phyloP scores from a whole-genome alignment of 306 rosid species.

The Prinsepia uniflora region DNA sequence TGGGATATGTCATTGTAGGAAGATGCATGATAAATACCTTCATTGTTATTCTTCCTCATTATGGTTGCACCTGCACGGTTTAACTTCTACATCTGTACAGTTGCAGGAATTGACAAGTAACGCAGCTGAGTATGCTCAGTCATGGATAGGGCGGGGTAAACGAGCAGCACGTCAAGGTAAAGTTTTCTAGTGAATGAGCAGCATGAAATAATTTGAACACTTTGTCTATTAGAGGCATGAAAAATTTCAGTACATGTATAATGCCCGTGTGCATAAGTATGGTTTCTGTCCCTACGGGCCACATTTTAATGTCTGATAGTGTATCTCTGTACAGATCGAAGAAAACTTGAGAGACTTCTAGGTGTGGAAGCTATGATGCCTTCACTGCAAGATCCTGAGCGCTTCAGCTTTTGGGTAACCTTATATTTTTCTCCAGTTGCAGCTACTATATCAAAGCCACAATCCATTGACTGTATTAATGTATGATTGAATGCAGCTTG shows the following conservation, averaged over 20 bases:
- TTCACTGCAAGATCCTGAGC: conserved; percentile 67
- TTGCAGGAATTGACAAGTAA: conserved; percentile 52
- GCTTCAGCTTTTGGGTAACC: conserved; percentile 90
- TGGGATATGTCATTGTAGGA: conserved; percentile 12
- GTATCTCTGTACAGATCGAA: conserved; percentile 52
- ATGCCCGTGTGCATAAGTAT: neutral
- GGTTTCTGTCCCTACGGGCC: neutral
- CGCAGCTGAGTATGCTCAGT: conserved; percentile 63
- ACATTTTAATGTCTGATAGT: neutral
- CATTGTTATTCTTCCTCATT: neutral
- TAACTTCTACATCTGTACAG: conserved; percentile 37
- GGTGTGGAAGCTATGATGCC: conserved; percentile 84
- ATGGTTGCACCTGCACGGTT: conserved; percentile 18
- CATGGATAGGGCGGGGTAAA: conserved; percentile 73
- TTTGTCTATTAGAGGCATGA: neutral
- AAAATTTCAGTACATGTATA: neutral
- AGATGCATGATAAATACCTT: neutral
- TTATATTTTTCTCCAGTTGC: neutral
- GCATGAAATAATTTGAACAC: no score
- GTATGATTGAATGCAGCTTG: conserved; percentile 48
- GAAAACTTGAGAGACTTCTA: conserved; percentile 67
- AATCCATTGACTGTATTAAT: conserved; percentile 19
- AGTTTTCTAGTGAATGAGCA: neutral
- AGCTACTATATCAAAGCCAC: conserved; percentile 4
- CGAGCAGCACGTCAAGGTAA: conserved; percentile 73